Base-by-base conservation (phyloP, 371 early-diverging fungal species). In the Mucor mucedo region DNA sequence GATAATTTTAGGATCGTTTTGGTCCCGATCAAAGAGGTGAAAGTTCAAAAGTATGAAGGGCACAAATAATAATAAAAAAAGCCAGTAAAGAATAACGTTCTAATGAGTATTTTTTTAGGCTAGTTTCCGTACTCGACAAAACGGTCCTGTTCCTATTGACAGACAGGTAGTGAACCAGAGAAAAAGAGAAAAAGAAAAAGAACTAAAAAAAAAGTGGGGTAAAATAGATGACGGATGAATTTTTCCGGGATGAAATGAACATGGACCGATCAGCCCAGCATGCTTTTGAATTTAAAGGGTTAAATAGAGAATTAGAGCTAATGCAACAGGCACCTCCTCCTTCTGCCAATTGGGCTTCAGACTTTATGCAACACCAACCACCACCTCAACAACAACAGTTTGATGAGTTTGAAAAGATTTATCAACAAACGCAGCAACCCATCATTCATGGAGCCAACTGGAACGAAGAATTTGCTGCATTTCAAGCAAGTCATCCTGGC, bases 361-460 rank as follows among this genome's bases (percentile, higher is more conserved):
- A 91, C 58, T 92, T 93, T 69, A 79, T 83, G 74, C 83, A 80
- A 21, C 85, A 87, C 64, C 73, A 59, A 28, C 68, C 60, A 28
- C 68, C 60, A 42, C 63, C 56, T 8, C 69, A 73, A 4, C 79
- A 78, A 62, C 84, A 82, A 44, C 87, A 86, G 45, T 84, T 91
- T 68, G 89, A 90, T 47, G 89, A 87, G 40, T 84, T 92, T 66
- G 90, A 91, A 62, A 77, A 76, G 28, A 82, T 84, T 9, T 89
- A 85, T 72, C 73, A 77, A 45, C 73, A 73, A 30, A 53, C 59
- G 28, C 75, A 63, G 29, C 72, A 44, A 38, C 55, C 21, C 33
- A 7, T 55, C 38, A 47, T 50, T n/a, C 40, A 58, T 52, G 58
- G 70, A 14, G 70, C 63, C 32, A 70, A 70, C 38, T 83, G 84